phyloP scores from a whole-genome alignment of 2,329 filamentous ascomycete genomes.

The Aspergillus fischeri region DNA sequence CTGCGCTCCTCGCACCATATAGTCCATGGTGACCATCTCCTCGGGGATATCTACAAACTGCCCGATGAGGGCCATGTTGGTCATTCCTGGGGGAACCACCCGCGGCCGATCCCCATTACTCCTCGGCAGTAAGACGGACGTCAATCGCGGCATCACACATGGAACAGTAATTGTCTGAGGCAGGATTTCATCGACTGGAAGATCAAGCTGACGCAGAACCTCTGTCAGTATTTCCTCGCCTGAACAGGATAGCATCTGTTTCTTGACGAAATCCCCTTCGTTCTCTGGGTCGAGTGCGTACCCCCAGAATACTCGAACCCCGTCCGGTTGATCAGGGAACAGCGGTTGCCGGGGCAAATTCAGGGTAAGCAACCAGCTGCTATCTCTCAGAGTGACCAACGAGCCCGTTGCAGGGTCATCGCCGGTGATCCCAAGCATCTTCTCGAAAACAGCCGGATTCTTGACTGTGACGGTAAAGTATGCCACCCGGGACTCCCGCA shows the following conservation, averaged over 20 bases:
- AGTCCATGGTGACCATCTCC: constrained; percentile 40
- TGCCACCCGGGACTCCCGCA: constrained; percentile 35
- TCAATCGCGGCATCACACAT: constrained; percentile 40
- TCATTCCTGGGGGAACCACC: constrained; percentile 34
- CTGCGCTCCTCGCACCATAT: constrained; percentile 34
- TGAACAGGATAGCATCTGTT: constrained; percentile 40
- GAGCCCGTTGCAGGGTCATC: constrained; percentile 31
- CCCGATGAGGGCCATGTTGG: constrained; percentile 40
- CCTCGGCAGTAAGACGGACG: constrained; percentile 35
- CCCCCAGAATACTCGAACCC: constrained; percentile 38
- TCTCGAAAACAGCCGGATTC: constrained; percentile 26
- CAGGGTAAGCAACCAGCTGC: constrained; percentile 40
- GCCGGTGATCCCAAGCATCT: constrained; percentile 24
- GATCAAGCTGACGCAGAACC: constrained; percentile 35
- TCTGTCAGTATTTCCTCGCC: constrained; percentile 41
- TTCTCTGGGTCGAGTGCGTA: constrained; percentile 38
- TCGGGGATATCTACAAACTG: constrained; percentile 41
- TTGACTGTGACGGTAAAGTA: constrained; percentile 42
- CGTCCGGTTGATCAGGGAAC: constrained; percentile 35
- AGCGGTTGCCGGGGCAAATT: constrained; percentile 42
- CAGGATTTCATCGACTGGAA: constrained; percentile 29
- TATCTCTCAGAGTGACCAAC: constrained; percentile 38
- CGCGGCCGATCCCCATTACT: constrained; percentile 34
- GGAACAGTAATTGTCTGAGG: constrained; percentile 32
- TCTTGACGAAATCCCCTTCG: constrained; percentile 35